phyloP scores from a whole-genome alignment of 2,329 filamentous ascomycete genomes.

The Aspergillus quadrilineatus region DNA sequence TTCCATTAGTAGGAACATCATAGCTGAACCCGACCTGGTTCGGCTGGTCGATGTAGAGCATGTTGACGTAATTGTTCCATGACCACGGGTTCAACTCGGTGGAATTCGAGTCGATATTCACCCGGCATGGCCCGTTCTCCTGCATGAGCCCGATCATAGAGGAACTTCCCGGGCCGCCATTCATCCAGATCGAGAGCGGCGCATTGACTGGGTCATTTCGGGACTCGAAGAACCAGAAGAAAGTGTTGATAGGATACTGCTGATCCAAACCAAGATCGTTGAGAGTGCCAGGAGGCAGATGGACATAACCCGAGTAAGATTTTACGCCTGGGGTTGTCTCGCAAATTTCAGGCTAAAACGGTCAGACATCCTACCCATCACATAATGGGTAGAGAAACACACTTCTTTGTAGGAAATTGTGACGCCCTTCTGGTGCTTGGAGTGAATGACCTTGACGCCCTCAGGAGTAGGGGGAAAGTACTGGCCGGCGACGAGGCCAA shows the following conservation, averaged over 20 bases:
- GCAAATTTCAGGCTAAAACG: conserved; percentile 48
- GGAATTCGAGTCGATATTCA: conserved; percentile 54
- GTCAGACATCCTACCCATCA: background rate
- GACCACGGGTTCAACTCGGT: conserved; percentile 58
- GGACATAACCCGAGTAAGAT: conserved; percentile 61
- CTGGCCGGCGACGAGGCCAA: conserved; percentile 26
- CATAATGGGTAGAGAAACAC: background rate
- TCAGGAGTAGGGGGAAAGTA: conserved; percentile 45
- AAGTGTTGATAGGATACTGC: conserved; percentile 61
- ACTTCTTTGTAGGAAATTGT: conserved; percentile 50
- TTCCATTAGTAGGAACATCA: conserved; percentile 43
- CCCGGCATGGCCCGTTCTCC: conserved; percentile 54
- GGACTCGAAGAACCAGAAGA: conserved; percentile 66
- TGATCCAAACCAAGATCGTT: conserved; percentile 44
- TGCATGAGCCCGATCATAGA: conserved; percentile 58
- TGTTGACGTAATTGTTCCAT: conserved; percentile 64
- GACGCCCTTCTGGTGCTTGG: conserved; percentile 44
- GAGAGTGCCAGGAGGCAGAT: conserved; percentile 51
- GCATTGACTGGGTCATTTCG: conserved; percentile 53
- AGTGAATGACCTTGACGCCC: conserved; percentile 43
- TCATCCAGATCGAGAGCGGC: conserved; percentile 62
- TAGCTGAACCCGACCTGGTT: conserved; percentile 61
- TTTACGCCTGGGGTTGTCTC: conserved; percentile 58
- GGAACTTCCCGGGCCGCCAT: conserved; percentile 60
- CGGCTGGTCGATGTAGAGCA: conserved; percentile 71